Evolutionary conservation across 2,329 filamentous ascomycete genomes (phyloP).

Genomic region (Phoma sp.): DNA sequence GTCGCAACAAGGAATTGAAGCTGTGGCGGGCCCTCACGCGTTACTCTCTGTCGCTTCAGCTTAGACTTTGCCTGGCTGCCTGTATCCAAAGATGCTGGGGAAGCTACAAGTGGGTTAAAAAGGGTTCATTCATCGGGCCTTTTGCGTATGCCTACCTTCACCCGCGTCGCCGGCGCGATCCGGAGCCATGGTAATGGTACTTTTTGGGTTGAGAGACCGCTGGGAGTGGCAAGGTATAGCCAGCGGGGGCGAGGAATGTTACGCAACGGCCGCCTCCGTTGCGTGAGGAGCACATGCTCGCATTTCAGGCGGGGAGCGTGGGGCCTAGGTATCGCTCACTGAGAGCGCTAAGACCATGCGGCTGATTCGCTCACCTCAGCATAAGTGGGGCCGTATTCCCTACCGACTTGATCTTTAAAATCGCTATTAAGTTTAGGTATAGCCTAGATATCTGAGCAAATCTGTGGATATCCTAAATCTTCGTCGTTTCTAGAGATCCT

Average conservation of each 20-base stretch:
- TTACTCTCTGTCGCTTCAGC: constrained; percentile 23
- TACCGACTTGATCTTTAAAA: background rate
- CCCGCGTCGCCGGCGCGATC: background rate
- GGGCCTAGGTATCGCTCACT: constrained; percentile 1
- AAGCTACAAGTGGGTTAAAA: constrained; percentile 5
- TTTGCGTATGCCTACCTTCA: constrained; percentile 8
- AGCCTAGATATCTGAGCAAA: no score
- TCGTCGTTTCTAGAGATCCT: no score
- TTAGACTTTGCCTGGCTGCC: constrained; percentile 8
- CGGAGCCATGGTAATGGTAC: constrained; percentile 12
- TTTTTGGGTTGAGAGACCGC: background rate
- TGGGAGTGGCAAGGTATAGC: background rate
- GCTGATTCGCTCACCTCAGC: constrained; percentile 5
- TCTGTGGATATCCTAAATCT: no score
- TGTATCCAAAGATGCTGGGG: background rate
- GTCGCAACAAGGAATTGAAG: constrained; percentile 43
- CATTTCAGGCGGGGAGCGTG: background rate
- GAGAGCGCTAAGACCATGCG: constrained; percentile 2
- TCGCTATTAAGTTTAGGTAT: background rate
- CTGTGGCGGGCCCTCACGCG: constrained; percentile 36
- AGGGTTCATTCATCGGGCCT: background rate
- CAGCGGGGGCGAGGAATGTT: background rate
- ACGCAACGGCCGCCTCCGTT: background rate
- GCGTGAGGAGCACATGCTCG: constrained; percentile 7
- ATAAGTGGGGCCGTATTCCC: background rate